phyloP scores from a whole-genome alignment of 2,329 filamentous ascomycete genomes.

The Fusarium longipes region DNA sequence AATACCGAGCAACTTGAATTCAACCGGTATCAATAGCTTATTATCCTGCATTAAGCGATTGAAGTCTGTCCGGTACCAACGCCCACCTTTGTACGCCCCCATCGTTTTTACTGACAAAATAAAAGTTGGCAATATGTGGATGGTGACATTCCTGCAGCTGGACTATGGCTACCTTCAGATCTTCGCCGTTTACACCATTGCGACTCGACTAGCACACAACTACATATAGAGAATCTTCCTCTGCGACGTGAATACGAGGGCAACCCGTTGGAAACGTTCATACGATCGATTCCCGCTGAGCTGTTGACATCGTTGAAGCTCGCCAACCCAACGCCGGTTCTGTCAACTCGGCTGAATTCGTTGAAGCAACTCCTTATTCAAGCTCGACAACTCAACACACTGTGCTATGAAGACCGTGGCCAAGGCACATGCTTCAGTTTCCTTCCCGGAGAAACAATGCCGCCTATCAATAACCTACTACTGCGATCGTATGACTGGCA shows the following conservation, averaged over 20 bases:
- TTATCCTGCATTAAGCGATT: conserved; percentile 53
- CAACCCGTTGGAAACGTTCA: conserved; percentile 51
- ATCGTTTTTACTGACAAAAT: conserved; percentile 21
- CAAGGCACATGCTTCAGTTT: conserved; percentile 60
- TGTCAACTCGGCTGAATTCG: conserved; percentile 55
- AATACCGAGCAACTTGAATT: conserved; percentile 55
- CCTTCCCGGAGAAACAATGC: conserved; percentile 53
- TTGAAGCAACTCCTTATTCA: conserved; percentile 58
- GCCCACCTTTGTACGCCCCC: neutral
- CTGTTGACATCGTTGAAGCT: conserved; percentile 56
- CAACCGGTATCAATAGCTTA: conserved; percentile 50
- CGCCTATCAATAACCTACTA: conserved; percentile 55
- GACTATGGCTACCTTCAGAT: conserved; percentile 54
- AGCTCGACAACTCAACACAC: conserved; percentile 50
- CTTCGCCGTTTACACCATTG: conserved; percentile 51
- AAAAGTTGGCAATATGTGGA: conserved; percentile 56
- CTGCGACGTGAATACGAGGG: conserved; percentile 52
- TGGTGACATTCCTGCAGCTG: conserved; percentile 39
- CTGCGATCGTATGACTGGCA: conserved; percentile 63
- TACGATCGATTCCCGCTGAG: conserved; percentile 54
- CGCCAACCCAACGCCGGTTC: conserved; percentile 53
- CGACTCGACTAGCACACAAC: conserved; percentile 45
- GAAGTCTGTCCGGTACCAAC: conserved; percentile 54
- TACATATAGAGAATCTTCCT: conserved; percentile 57
- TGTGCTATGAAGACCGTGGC: conserved; percentile 59